phyloP scores from a whole-genome alignment of 148 eudicot species.

The Camellia granthamiana region DNA sequence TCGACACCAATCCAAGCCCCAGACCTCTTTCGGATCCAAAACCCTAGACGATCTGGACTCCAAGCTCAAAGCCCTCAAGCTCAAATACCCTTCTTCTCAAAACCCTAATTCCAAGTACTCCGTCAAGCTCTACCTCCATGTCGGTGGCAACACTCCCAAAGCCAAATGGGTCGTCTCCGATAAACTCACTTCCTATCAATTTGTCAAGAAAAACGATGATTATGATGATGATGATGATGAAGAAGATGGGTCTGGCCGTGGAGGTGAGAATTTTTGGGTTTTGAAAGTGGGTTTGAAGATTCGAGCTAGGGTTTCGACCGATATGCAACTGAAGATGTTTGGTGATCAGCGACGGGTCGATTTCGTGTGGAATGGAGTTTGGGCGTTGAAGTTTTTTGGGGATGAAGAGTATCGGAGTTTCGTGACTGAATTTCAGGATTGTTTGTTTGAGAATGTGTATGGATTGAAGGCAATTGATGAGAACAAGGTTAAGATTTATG shows the following conservation, averaged over 20 bases:
- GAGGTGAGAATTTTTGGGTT: slow-evolving; percentile 44
- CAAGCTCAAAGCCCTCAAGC: slow-evolving; percentile 50
- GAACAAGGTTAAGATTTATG: slow-evolving; percentile 73
- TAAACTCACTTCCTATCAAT: slow-evolving; percentile 43
- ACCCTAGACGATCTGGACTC: slow-evolving; percentile 62
- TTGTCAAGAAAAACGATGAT: slow-evolving; percentile 34
- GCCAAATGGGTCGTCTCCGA: slow-evolving; percentile 79
- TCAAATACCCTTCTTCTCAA: slow-evolving; percentile 45
- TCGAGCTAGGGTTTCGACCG: slow-evolving; percentile 63
- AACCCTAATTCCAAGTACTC: slow-evolving; percentile 39
- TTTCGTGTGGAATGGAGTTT: slow-evolving; percentile 68
- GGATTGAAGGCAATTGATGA: slow-evolving; percentile 56
- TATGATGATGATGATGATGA: slow-evolving; percentile 11
- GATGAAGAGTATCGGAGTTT: slow-evolving; percentile 59
- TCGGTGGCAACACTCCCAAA: slow-evolving; percentile 74
- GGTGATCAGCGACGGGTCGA: slow-evolving; percentile 79
- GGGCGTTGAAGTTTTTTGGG: slow-evolving; percentile 70
- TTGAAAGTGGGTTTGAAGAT: slow-evolving; percentile 60
- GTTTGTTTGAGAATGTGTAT: slow-evolving; percentile 86
- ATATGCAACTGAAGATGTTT: slow-evolving; percentile 80
- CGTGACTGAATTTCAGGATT: slow-evolving; percentile 52
- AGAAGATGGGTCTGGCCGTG: slow-evolving; percentile 6
- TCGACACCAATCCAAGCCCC: slow-evolving; percentile 11
- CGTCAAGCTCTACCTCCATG: slow-evolving; percentile 67
- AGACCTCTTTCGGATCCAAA: slow-evolving; percentile 11